A percentile compares a stretch with the other conserved stretches of the same genome.
Evolutionary conservation across 2,329 filamentous ascomycete species (phyloP).

Genomic region (Scolecobasidium constrictum): DNA sequence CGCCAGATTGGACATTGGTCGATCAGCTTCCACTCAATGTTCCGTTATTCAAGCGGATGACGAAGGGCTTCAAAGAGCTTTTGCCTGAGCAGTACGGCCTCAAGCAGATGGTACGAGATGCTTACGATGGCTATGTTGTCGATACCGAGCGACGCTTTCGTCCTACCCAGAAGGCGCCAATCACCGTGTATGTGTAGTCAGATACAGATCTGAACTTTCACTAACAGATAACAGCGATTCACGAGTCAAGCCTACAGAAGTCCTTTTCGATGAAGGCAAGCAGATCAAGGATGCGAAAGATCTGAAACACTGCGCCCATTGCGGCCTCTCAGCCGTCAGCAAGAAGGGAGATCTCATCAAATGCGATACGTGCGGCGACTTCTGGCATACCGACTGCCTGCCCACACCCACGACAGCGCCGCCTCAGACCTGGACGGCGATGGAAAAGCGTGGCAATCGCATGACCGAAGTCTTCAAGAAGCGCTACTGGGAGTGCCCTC

Average conservation of each 20-base stretch:
- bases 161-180: background rate
- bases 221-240: conserved; percentile 24
- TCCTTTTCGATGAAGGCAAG: conserved; percentile 46
- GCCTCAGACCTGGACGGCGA: conserved; percentile 25
- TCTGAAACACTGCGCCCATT: conserved; percentile 59
- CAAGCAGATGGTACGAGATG: conserved; percentile 1
- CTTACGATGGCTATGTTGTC: conserved; percentile 1
- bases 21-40: background rate
- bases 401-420: conserved; percentile 74
- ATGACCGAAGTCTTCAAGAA: conserved; percentile 42
- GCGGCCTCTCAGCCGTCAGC: conserved; percentile 52
- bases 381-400: conserved; percentile 90
- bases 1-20: background rate
- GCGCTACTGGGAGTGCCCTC: conserved; percentile 75
- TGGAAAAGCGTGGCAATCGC: conserved; percentile 18
- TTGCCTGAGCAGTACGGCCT: background rate
- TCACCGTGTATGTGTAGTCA: conserved; percentile 3
- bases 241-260: conserved; percentile 36
- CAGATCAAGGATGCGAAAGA: conserved; percentile 57
- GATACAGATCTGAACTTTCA: conserved; percentile 8
- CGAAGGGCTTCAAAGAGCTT: background rate
- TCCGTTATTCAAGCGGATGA: background rate
- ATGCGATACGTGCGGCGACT: conserved; percentile 29
- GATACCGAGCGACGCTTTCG: background rate
- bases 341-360: background rate